Percentiles rank a stretch among this genome's conserved stretches.
These are phyloP conservation scores for Leccinum fallax DNA, from an alignment of 1,284 basidiomycete genomes.

Conservation along the genomic window DNA sequence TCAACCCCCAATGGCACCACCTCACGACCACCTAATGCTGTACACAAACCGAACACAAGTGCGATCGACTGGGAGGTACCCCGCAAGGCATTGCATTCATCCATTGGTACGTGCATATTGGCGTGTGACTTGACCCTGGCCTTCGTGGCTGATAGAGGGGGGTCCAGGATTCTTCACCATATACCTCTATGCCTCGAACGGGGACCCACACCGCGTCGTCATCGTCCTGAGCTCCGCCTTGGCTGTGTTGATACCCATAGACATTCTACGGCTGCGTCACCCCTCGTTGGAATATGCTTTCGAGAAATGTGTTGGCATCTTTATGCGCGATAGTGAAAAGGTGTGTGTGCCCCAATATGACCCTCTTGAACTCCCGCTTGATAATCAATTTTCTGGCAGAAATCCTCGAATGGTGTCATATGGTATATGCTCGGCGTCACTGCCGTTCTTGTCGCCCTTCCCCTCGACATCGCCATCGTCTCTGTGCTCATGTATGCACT, in stretches of 20 bases:
- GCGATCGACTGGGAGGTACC: constrained; percentile 82
- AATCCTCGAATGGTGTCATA: constrained; percentile 84
- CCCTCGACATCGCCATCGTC: constrained; percentile 85
- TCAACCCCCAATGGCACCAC: constrained; percentile 10
- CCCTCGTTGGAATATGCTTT: constrained; percentile 75
- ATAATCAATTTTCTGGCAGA: constrained; percentile 38
- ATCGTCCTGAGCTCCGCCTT: constrained; percentile 68
- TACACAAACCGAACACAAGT: constrained; percentile 21
- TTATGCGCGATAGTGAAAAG: constrained; percentile 95
- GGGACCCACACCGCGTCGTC: constrained; percentile 61
- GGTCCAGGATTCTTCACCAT: constrained; percentile 80
- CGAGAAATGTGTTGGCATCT: constrained; percentile 78
- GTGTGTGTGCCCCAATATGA: constrained; percentile 35
- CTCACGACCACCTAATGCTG: constrained; percentile 10
- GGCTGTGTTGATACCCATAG: constrained; percentile 72
- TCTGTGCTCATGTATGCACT: constrained; percentile 81
- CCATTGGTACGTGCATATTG: constrained; percentile 68
- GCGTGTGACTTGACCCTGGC: constrained; percentile 8
- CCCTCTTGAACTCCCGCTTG: neutral
- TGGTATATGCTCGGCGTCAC: constrained; percentile 96
- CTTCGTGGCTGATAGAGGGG: constrained; percentile 5
- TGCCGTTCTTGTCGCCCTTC: constrained; percentile 78
- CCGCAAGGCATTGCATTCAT: constrained; percentile 87
- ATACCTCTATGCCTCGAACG: constrained; percentile 68
- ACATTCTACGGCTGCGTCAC: constrained; percentile 77